Percentiles rank a stretch among this genome's conserved stretches.
These are phyloP conservation scores for Acanthamoeba royreba DNA, from an alignment of 208 protist genomes.

Conservation along the genomic window DNA sequence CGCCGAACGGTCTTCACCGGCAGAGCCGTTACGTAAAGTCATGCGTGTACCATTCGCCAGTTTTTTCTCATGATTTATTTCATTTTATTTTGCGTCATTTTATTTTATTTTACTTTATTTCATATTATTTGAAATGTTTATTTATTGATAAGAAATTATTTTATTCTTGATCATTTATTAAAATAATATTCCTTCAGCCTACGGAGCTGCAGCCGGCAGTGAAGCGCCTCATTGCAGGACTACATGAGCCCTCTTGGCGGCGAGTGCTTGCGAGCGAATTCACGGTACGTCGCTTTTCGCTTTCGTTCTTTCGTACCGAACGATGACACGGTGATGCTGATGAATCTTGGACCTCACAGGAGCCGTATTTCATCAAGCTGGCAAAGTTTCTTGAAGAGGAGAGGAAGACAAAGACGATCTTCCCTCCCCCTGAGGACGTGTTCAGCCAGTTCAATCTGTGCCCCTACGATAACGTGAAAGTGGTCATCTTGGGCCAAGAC, in stretches of 20 bases:
- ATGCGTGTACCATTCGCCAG: too few species aligned
- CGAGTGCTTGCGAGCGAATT: neutral
- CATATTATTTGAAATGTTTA: too few species aligned
- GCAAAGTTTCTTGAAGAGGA: constrained; percentile 49
- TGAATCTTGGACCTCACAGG: neutral
- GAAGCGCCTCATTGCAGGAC: neutral
- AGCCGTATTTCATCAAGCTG: constrained; percentile 44
- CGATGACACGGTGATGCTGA: neutral
- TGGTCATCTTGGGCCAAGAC: constrained; percentile 95
- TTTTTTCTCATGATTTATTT: neutral
- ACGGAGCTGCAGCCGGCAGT: neutral
- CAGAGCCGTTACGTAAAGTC: too few species aligned
- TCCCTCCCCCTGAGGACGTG: constrained; percentile 83
- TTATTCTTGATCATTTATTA: neutral
- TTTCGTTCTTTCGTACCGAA: neutral
- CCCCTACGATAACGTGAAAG: constrained; percentile 88
- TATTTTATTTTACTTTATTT: too few species aligned
- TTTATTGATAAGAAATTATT: too few species aligned
- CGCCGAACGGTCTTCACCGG: too few species aligned
- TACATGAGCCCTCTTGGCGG: neutral
- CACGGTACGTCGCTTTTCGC: neutral
- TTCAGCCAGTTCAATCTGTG: constrained; percentile 90
- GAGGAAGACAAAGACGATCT: constrained; percentile 64
- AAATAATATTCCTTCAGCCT: neutral
- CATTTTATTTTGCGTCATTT: too few species aligned